Evolutionary conservation across 129 eudicot genomes (phyloP).

Genomic region (Centaurea solstitialis): DNA sequence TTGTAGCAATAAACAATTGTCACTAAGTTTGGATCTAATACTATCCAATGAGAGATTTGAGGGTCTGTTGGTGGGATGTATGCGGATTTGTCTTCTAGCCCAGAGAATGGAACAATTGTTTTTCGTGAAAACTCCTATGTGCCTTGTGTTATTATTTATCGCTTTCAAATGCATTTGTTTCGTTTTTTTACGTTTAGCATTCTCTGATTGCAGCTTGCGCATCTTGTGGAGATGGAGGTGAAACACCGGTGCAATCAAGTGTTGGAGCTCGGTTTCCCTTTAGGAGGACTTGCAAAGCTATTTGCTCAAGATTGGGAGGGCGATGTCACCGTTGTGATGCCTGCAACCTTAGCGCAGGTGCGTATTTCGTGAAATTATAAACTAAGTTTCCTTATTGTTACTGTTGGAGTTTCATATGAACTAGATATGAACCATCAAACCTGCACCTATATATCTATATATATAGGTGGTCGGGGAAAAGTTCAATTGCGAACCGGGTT

Average conservation of each 20-base stretch:
- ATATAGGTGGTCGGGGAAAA: too few species aligned
- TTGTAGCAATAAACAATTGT: too few species aligned
- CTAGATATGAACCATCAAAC: not conserved
- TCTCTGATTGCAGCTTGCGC: constrained; percentile 70
- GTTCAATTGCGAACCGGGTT: too few species aligned
- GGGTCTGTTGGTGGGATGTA: not conserved
- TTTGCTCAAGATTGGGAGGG: constrained; percentile 99
- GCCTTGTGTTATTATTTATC: not conserved
- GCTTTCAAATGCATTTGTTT: not conserved
- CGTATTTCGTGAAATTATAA: not conserved
- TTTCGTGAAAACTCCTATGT: not conserved
- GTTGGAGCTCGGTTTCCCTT: constrained; percentile 87
- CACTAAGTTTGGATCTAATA: too few species aligned
- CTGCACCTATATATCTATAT: not conserved
- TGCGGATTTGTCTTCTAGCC: not conserved
- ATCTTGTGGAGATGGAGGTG: constrained; percentile 92
- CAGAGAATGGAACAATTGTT: not conserved
- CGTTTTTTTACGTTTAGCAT: not conserved
- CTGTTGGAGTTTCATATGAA: not conserved
- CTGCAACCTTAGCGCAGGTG: constrained; percentile 95
- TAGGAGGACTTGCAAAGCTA: constrained; percentile 90
- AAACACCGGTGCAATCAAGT: constrained; percentile 91
- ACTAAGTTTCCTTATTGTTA: not conserved
- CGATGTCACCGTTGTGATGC: constrained; percentile 94
- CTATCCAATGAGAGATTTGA: too few species aligned